phyloP scores from a whole-genome alignment of 106 monocot species.

The Allium cepa region DNA sequence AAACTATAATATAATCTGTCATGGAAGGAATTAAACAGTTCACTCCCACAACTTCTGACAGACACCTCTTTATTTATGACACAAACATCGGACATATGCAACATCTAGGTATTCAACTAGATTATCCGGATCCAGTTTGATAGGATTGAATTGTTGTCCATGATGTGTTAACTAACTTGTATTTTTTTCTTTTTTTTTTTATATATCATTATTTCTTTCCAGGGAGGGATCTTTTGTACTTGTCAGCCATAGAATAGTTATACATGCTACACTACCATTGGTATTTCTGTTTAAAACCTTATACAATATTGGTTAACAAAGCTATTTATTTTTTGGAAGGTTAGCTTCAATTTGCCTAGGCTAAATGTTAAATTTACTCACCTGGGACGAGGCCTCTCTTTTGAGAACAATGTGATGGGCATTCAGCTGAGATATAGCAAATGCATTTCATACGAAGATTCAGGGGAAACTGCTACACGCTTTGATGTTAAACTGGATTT shows the following conservation, averaged over 20 bases:
- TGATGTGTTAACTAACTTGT: no score
- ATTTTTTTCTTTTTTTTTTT: neutral
- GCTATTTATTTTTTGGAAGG: constrained; percentile 69
- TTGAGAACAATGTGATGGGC: constrained; percentile 73
- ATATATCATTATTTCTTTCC: neutral
- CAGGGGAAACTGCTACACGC: constrained; percentile 60
- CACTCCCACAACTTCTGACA: no score
- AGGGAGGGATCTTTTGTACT: neutral
- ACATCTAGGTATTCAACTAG: no score
- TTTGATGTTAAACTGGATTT: constrained; percentile 80
- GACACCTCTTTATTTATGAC: no score
- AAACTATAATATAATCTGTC: no score
- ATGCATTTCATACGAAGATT: constrained; percentile 44
- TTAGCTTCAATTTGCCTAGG: constrained; percentile 88
- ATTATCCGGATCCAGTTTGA: no score
- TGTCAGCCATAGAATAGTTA: neutral
- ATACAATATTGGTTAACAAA: constrained; percentile 13
- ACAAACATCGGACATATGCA: no score
- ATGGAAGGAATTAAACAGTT: no score
- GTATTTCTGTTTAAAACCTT: neutral
- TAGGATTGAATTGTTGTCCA: no score
- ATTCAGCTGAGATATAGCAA: constrained; percentile 53
- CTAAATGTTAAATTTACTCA: constrained; percentile 72
- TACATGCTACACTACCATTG: neutral
- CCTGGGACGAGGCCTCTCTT: constrained; percentile 31